Evolutionary conservation across 345 rosid species (phyloP).

Genomic region (Eucalyptus leucophloia): DNA sequence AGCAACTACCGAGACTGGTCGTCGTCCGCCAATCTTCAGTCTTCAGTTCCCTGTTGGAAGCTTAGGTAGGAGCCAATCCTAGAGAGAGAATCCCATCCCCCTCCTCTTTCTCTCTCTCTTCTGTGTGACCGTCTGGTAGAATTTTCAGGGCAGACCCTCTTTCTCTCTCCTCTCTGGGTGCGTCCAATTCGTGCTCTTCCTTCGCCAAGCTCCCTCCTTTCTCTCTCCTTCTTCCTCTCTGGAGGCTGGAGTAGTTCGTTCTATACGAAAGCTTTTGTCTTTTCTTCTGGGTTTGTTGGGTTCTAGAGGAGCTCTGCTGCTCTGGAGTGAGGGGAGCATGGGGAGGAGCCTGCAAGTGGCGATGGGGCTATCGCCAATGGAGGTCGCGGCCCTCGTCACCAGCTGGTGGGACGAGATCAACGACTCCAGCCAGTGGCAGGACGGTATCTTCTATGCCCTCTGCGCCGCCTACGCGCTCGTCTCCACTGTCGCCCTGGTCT

Average conservation of each 20-base stretch:
- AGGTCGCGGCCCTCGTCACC: neutral
- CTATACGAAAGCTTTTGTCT: neutral
- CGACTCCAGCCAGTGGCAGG: slow-evolving; percentile 84
- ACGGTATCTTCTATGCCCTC: slow-evolving; percentile 82
- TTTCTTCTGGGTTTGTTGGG: neutral
- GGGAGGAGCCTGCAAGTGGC: neutral
- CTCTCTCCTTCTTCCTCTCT: neutral
- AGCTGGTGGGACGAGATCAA: slow-evolving; percentile 89
- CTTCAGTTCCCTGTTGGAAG: neutral
- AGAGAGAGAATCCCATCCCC: neutral
- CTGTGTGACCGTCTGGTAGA: neutral
- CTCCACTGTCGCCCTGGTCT: slow-evolving; percentile 71
- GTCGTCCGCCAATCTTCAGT: neutral
- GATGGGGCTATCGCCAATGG: neutral
- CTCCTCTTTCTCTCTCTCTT: neutral
- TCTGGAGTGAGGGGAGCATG: neutral
- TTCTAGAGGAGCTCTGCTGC: neutral
- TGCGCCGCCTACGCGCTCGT: slow-evolving; percentile 92
- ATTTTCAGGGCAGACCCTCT: neutral
- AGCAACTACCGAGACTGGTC: neutral
- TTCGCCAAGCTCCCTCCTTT: neutral
- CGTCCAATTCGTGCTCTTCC: neutral
- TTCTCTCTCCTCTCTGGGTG: neutral
- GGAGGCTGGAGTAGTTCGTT: neutral
- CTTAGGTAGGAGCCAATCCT: neutral